Base-by-base conservation (phyloP, 1,284 basidiomycete species). In the Ustilago shanxiensis region DNA sequence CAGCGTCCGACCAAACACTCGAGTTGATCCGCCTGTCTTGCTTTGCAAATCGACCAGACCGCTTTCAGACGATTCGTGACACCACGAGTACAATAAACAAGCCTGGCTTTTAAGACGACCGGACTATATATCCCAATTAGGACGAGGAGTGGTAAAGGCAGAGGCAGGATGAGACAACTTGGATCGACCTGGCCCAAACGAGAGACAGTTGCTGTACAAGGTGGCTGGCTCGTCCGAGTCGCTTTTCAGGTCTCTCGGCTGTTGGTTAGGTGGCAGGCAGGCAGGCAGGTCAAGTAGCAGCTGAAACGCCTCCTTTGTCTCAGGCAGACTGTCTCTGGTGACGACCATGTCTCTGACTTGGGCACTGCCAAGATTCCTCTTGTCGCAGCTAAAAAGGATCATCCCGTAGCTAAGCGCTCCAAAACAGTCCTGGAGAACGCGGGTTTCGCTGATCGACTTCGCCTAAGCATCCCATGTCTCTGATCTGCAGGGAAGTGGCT, bases 401-500 rank as follows among this genome's bases (percentile, higher is more conserved):
- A 37, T 7, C 35, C 8, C 35, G 33, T 55, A 20, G 44, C 53
- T 20, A 37, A 37, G 35, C 35, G 37, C 35, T 39, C n/a, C 53
- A 37, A 45, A 45, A 33, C 31, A 33, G 31, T n/a, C 31, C 31
- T 33, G 11, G 31, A 33, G 31, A 6, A 6, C 31, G 31, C 11
- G 31, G 31, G 6, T 33, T 33, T 45, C 44, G n/a, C 44, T 20
- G 49, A 60, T 52, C 58, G 20, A 28, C 58, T 37, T 60, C 33
- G 49, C 49, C 49, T 50, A 52, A 45, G 22, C 44, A 20, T 44
- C 35, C 49, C 58, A 49, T 60, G 58, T 60, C 47, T 60, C 24
- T 37, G 49, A 59, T 33, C 31, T 39, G 35, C 35, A 37, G 35
- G 9, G 16, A 37, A 45, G 37, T 39, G 24, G 53, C 35, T 20